Evolutionary conservation across 2,329 filamentous ascomycete species (phyloP).

Genomic region (Calonectria henricotiae): DNA sequence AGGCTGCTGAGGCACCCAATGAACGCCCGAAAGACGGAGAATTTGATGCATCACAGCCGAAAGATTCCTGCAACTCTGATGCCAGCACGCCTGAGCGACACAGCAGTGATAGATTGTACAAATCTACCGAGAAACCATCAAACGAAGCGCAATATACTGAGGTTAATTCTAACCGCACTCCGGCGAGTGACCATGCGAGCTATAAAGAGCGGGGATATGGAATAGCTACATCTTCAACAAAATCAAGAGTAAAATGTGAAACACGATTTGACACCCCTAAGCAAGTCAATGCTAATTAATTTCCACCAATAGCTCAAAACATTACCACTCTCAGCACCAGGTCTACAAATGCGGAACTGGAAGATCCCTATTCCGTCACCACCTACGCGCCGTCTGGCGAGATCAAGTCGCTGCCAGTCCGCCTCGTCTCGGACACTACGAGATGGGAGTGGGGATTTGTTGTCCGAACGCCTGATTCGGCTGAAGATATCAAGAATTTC

Average conservation of each 20-base stretch:
- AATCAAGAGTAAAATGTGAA: background rate
- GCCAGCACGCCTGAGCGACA: background rate
- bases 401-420: background rate
- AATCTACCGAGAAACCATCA: background rate
- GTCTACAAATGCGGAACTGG: background rate
- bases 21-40: background rate
- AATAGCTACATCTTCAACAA: background rate
- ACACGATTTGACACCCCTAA: background rate
- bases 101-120: background rate
- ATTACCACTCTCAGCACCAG: no score
- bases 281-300: background rate
- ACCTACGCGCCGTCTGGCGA: background rate
- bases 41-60: background rate
- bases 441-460: background rate
- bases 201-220: no score
- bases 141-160: background rate
- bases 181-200: no score
- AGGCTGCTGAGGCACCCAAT: background rate
- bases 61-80: background rate
- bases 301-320: background rate
- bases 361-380: background rate
- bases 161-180: background rate
- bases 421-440: background rate
- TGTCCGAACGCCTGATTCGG: background rate
- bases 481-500: background rate